Conservation (phyloP, 2,329 filamentous ascomycete genomes). For the Cytospora chrysosperma region DNA sequence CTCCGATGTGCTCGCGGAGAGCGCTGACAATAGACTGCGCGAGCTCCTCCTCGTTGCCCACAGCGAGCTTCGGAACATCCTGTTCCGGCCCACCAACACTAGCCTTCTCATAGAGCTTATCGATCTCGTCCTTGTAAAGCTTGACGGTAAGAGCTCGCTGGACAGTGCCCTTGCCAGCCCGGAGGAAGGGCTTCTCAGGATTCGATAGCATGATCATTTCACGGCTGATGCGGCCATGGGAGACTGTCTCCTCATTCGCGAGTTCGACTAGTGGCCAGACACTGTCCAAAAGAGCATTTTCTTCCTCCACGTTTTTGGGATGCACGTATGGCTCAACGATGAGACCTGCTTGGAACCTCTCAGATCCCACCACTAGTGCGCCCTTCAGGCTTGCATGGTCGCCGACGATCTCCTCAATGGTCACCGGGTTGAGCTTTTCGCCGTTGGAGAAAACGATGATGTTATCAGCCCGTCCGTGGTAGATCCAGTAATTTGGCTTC, state of each 20-base stretch:
- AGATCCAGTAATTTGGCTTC: slow-evolving; percentile 37
- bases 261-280: slow-evolving; percentile 45
- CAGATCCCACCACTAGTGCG: slow-evolving; percentile 46
- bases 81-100: slow-evolving; percentile 20
- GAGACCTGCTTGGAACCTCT: slow-evolving; percentile 46
- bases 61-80: slow-evolving; percentile 26
- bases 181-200: slow-evolving; percentile 42
- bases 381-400: slow-evolving; percentile 41
- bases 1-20: slow-evolving; percentile 25
- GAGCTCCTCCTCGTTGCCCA: slow-evolving; percentile 28
- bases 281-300: slow-evolving; percentile 38
- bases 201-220: slow-evolving; percentile 41
- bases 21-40: slow-evolving; percentile 29
- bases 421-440: slow-evolving; percentile 50
- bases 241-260: slow-evolving; percentile 44
- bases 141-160: slow-evolving; percentile 41
- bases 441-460: slow-evolving; percentile 51
- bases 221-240: slow-evolving; percentile 46
- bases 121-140: slow-evolving; percentile 44
- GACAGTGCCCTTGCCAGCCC: slow-evolving; percentile 47
- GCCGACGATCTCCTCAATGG: slow-evolving; percentile 41
- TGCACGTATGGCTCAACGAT: slow-evolving; percentile 43
- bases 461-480: slow-evolving; percentile 41
- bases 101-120: slow-evolving; percentile 38
- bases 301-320: slow-evolving; percentile 32